These are phyloP conservation scores for Coemansia sp. DNA, from an alignment of 192 early-diverging fungal species.

Conservation along the genomic window DNA sequence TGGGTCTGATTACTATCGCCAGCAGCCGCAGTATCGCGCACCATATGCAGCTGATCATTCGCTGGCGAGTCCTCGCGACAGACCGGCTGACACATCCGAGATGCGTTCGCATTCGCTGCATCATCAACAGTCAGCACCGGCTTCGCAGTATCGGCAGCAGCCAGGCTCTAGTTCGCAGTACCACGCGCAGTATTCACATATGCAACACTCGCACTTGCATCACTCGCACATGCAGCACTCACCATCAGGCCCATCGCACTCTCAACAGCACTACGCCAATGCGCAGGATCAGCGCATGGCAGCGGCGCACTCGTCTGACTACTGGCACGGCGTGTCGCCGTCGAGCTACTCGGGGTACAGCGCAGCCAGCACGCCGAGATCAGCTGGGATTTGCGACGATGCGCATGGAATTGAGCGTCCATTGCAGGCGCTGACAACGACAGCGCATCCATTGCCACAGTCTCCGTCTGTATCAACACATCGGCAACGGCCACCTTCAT, in stretches of 20 bases:
- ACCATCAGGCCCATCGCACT: not conserved
- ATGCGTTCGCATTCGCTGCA: not conserved
- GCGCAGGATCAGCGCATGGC: not conserved
- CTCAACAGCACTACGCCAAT: not conserved
- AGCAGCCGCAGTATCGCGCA: constrained; percentile 6
- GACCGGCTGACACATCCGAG: not conserved
- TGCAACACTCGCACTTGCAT: not conserved
- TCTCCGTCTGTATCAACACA: not conserved
- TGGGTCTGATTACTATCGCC: constrained; percentile 1
- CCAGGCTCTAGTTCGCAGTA: constrained; percentile 1
- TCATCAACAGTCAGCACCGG: not conserved
- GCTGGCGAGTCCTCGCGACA: constrained; percentile 1
- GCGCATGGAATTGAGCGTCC: not conserved
- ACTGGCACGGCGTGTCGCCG: constrained; percentile 4
- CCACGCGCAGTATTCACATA: not conserved
- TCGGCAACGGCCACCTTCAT: not conserved
- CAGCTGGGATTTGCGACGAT: constrained; percentile 4
- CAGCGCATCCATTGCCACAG: not conserved
- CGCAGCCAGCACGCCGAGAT: constrained; percentile 6
- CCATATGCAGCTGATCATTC: not conserved
- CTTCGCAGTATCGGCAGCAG: not conserved
- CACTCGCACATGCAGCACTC: not conserved
- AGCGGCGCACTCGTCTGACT: not conserved
- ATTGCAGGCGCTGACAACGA: not conserved
- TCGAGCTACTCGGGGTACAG: constrained; percentile 2